Percentiles rank a stretch among this genome's conserved stretches.
Conservation (phyloP, 1,284 basidiomycete species). For the Earliella scabrosa region DNA sequence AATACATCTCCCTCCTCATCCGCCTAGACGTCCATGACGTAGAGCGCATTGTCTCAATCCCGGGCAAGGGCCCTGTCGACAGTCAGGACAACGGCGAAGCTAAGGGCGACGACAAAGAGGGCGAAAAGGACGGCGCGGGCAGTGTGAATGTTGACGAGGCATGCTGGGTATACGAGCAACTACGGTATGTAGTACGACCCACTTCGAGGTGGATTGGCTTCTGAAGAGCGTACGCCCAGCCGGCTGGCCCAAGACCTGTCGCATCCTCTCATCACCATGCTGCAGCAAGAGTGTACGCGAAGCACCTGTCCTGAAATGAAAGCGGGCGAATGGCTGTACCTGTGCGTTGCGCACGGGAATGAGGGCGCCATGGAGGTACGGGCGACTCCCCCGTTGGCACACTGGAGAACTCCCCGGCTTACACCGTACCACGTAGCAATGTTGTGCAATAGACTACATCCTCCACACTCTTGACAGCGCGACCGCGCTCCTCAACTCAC, state of each 20-base stretch:
- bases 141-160: slow-evolving; percentile 73
- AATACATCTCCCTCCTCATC: slow-evolving; percentile 91
- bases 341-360: slow-evolving; percentile 92
- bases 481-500: slow-evolving; percentile 90
- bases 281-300: slow-evolving; percentile 86
- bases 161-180: slow-evolving; percentile 96
- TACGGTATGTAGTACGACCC: slow-evolving; percentile 62
- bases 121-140: slow-evolving; percentile 46
- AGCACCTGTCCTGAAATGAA: slow-evolving; percentile 94
- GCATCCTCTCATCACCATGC: slow-evolving; percentile 84
- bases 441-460: slow-evolving; percentile 97
- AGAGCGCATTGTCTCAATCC: slow-evolving; percentile 78
- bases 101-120: slow-evolving; percentile 44
- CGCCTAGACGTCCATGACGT: slow-evolving; percentile 89
- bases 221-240: slow-evolving; percentile 44
- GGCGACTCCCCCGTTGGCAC: not conserved
- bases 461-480: slow-evolving; percentile 94
- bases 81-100: slow-evolving; percentile 41
- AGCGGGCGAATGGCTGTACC: slow-evolving; percentile 94
- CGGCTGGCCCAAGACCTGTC: slow-evolving; percentile 93
- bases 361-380: slow-evolving; percentile 75
- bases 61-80: slow-evolving; percentile 45
- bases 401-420: not conserved
- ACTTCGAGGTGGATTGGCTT: not conserved
- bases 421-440: slow-evolving; percentile 60